Conservation (phyloP, 73 alveolate species). For the Symbiodinium pilosum region DNA sequence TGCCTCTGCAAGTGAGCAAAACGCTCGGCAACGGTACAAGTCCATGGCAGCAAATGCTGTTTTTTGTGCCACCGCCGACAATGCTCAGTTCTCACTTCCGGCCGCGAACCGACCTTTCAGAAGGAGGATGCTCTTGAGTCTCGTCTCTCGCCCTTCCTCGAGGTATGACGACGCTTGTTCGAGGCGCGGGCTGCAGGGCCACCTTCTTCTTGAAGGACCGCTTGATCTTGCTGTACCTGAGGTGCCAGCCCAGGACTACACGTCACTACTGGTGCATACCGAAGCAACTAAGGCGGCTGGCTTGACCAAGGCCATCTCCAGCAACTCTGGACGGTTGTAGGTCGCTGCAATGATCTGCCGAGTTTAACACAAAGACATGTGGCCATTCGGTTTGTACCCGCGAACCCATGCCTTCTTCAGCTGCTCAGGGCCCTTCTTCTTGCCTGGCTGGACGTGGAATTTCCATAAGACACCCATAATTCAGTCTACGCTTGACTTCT, state of each 20-base stretch:
- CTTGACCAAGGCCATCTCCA: slow-evolving; percentile 65
- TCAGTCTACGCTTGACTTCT: no score
- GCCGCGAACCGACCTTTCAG: not conserved
- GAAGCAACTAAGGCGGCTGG: not conserved
- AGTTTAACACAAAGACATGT: no score
- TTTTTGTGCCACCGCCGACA: not conserved
- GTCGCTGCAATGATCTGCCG: slow-evolving; percentile 61
- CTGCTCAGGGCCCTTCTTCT: slow-evolving; percentile 92
- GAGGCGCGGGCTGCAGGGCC: not conserved
- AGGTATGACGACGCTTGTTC: no score
- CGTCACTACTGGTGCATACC: not conserved
- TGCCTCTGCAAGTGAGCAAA: no score
- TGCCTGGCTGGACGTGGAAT: slow-evolving; percentile 6
- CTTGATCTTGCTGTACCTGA: slow-evolving; percentile 81
- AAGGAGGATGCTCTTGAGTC: no score
- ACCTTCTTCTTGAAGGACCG: slow-evolving; percentile 54
- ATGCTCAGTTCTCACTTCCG: not conserved
- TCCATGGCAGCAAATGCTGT: not conserved
- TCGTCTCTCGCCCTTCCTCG: no score
- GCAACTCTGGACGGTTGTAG: slow-evolving; percentile 86
- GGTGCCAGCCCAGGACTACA: not conserved
- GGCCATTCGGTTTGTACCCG: no score
- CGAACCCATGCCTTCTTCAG: slow-evolving; percentile 40
- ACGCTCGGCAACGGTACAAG: no score
- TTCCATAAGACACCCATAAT: not conserved